phyloP scores from a whole-genome alignment of 1,139 yeast genomes.

The Nakaseomyces nivariensis region DNA sequence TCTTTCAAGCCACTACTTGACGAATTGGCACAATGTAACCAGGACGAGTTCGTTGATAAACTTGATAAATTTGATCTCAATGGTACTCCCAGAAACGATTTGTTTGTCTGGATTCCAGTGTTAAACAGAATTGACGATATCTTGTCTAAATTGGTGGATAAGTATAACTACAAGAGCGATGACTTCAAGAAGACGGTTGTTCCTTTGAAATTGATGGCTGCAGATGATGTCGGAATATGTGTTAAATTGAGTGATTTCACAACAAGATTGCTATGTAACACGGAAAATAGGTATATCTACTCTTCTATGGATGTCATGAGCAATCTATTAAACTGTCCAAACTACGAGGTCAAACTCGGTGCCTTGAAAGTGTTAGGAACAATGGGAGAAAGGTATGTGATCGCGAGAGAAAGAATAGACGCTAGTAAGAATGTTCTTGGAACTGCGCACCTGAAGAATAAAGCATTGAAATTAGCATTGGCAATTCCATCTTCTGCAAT shows the following conservation, averaged over 20 bases:
- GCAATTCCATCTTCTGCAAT: constrained; percentile 42
- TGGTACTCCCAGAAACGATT: constrained; percentile 68
- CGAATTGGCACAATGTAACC: constrained; percentile 18
- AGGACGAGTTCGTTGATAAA: constrained; percentile 18
- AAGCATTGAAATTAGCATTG: constrained; percentile 44
- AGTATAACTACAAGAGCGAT: constrained; percentile 36
- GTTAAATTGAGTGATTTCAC: constrained; percentile 53
- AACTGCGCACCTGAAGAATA: constrained; percentile 29
- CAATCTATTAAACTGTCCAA: constrained; percentile 49
- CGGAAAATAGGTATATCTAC: constrained; percentile 59
- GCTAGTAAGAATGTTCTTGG: constrained; percentile 36
- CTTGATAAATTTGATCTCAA: constrained; percentile 13
- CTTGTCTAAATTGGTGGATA: constrained; percentile 43
- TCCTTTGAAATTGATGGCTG: constrained; percentile 37
- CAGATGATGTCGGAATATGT: constrained; percentile 39
- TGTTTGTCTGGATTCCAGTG: constrained; percentile 68
- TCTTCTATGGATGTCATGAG: constrained; percentile 56
- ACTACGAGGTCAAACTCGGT: constrained; percentile 48
- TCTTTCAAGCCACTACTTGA: constrained; percentile 28
- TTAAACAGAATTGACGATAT: constrained; percentile 67
- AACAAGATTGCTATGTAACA: constrained; percentile 54
- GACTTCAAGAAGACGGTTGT: constrained; percentile 34
- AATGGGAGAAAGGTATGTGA: constrained; percentile 48
- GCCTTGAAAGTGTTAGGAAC: constrained; percentile 57
- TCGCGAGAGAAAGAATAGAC: constrained; percentile 35